Conservation (phyloP, 805 yeast species). For the Kodamaea lidongshanica region DNA sequence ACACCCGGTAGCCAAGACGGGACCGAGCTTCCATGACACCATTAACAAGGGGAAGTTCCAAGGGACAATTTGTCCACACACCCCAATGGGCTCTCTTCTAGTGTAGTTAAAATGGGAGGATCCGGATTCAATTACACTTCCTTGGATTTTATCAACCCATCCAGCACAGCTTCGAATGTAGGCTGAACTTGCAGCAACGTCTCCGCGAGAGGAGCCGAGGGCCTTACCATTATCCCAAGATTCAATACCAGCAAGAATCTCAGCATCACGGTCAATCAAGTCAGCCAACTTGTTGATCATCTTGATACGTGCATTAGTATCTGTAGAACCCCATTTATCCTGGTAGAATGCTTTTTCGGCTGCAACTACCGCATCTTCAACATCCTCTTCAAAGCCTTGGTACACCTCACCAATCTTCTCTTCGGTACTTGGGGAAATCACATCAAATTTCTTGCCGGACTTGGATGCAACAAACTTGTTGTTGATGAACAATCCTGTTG, state of each 20-base stretch:
- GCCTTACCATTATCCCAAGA: constrained; percentile 89
- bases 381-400: constrained; percentile 73
- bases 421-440: constrained; percentile 64
- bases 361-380: constrained; percentile 79
- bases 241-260: constrained; percentile 72
- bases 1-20: constrained; percentile 89
- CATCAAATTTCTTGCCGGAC: constrained; percentile 54
- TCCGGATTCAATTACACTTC: constrained; percentile 72
- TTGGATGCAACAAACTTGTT: constrained; percentile 66
- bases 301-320: constrained; percentile 62
- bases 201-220: constrained; percentile 61
- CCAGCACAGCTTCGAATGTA: constrained; percentile 85
- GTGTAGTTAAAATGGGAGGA: constrained; percentile 68
- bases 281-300: constrained; percentile 70
- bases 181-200: constrained; percentile 61
- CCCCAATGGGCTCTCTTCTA: constrained; percentile 87
- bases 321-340: constrained; percentile 57
- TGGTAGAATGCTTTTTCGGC: constrained; percentile 69
- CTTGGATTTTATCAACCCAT: constrained; percentile 82
- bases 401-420: constrained; percentile 62
- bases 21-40: constrained; percentile 94
- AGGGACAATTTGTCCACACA: constrained; percentile 92
- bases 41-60: constrained; percentile 95
- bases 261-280: constrained; percentile 64
- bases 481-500: constrained; percentile 85